Percentiles rank a stretch among this genome's conserved stretches.
phyloP scores from a whole-genome alignment of 2,329 filamentous ascomycete species.

The Waltergamsia citrina region DNA sequence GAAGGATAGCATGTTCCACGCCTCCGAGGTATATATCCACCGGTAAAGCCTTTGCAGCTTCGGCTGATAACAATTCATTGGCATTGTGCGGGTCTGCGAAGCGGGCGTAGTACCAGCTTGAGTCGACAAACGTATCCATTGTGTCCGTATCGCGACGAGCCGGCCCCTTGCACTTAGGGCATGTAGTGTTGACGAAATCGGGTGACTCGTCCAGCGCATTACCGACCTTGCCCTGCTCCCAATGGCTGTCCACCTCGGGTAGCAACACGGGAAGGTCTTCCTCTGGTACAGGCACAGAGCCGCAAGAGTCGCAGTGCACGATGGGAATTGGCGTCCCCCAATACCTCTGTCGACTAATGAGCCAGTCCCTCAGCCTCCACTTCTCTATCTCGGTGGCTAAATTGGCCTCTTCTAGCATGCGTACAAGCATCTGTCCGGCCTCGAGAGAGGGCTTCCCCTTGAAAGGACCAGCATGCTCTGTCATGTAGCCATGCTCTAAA shows the following conservation, averaged over 20 bases:
- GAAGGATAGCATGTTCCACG: conserved; percentile 83
- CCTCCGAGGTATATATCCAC: conserved; percentile 87
- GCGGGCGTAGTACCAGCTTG: conserved; percentile 85
- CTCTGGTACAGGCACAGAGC: conserved; percentile 68
- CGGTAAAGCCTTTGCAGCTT: conserved; percentile 47
- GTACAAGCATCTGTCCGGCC: conserved; percentile 51
- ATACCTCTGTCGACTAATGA: conserved; percentile 85
- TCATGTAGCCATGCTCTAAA: conserved; percentile 58
- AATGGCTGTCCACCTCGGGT: conserved; percentile 59
- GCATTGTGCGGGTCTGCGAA: conserved; percentile 65
- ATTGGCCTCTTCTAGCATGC: conserved; percentile 40
- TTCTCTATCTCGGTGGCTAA: conserved; percentile 57
- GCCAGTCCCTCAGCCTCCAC: conserved; percentile 81
- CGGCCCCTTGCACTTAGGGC: conserved; percentile 60
- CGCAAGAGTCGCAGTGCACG: conserved; percentile 69
- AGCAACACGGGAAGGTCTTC: conserved; percentile 68
- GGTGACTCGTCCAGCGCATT: conserved; percentile 67
- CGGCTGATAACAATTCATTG: conserved; percentile 50
- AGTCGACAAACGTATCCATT: conserved; percentile 95
- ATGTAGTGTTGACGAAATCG: conserved; percentile 66
- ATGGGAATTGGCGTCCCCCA: conserved; percentile 91
- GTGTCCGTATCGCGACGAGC: conserved; percentile 84
- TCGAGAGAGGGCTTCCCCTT: conserved; percentile 52
- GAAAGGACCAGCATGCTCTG: conserved; percentile 54
- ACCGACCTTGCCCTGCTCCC: conserved; percentile 58